Base-by-base conservation (phyloP, 2,329 filamentous ascomycete species). In the Colletotrichum magnum region DNA sequence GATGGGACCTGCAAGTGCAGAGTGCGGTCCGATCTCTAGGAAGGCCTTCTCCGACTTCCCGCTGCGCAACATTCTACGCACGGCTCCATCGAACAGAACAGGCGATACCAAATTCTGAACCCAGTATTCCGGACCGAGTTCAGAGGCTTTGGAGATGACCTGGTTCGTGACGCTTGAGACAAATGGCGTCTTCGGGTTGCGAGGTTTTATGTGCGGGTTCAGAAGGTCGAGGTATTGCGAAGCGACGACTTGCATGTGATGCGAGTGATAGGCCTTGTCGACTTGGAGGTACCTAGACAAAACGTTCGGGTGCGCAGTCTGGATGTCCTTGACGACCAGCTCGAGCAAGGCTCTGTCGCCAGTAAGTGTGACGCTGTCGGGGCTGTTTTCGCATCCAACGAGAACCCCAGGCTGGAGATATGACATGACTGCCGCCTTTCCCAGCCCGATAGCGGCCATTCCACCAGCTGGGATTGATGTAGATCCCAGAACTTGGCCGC, bases 181-280 rank as follows among this genome's bases (percentile, higher is more conserved):
- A 13, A 65, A 65, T 2, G 41, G 62, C 43, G 52, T 64, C 28
- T 13, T 58, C 32, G 62, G 48, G 32, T 65, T 53, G 5, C 45
- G 56, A 32, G 56, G 62, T n/a, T 63, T 51, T 1, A 63, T 13
- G 9, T 77, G 71, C 1, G 82, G 78, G 1, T 75, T 80, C 1
- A 89, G 77, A 3, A 80, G 81, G 0, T 75, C 73, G 43, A 80
- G 78, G 28, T 65, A 65, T 59, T 28, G 56, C 21, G 26, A 51
- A 48, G 18, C 59, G 36, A 70, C 47, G 2, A 36, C 58, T 36
- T 58, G 28, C 70, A 72, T 72, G 53, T 68, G 68, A 12, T 64
- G 62, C 4, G 82, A 84, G 73, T 84, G 82, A 62, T 83, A 85
- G 0, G 82, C 82, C 69, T 75, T 80, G n/a, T 81, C 76, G 1